Evolutionary conservation across 2,329 filamentous ascomycete genomes (phyloP).

Genomic region (Salinomyces thailandicus): DNA sequence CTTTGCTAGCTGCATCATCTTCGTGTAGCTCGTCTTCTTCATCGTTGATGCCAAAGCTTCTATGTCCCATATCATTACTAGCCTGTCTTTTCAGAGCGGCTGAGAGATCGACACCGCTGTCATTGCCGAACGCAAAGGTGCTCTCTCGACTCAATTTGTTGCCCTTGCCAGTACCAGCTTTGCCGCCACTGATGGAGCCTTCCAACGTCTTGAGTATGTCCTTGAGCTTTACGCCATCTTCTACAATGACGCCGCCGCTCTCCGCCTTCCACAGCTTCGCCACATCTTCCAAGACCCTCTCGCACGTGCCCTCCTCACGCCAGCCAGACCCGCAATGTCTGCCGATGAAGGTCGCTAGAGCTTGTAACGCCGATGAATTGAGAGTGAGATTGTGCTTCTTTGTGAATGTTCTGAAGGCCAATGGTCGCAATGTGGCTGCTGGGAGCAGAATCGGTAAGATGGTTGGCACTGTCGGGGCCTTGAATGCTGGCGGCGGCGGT

Average conservation of each 20-base stretch:
- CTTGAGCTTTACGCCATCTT: slow-evolving; percentile 62
- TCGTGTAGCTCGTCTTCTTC: slow-evolving; percentile 46
- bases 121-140: slow-evolving; percentile 51
- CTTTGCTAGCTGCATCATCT: slow-evolving; percentile 49
- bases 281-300: slow-evolving; percentile 83
- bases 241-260: slow-evolving; percentile 82
- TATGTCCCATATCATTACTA: slow-evolving; percentile 38
- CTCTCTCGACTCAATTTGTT: slow-evolving; percentile 47
- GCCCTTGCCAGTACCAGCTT: slow-evolving; percentile 45
- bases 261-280: slow-evolving; percentile 85
- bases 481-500: slow-evolving; percentile 36
- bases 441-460: slow-evolving; percentile 86
- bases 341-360: slow-evolving; percentile 80
- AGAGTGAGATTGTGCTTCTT: slow-evolving; percentile 95
- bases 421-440: slow-evolving; percentile 71
- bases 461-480: slow-evolving; percentile 44
- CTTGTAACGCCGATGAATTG: slow-evolving; percentile 73
- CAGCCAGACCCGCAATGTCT: slow-evolving; percentile 91
- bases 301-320: slow-evolving; percentile 88
- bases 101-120: slow-evolving; percentile 18
- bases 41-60: slow-evolving; percentile 50
- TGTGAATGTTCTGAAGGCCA: slow-evolving; percentile 91
- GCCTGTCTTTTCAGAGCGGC: slow-evolving; percentile 19
- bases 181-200: slow-evolving; percentile 80
- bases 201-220: slow-evolving; percentile 76